Conservation (phyloP, 495 filamentous ascomycete genomes). For the Pseudevernia furfuracea region DNA sequence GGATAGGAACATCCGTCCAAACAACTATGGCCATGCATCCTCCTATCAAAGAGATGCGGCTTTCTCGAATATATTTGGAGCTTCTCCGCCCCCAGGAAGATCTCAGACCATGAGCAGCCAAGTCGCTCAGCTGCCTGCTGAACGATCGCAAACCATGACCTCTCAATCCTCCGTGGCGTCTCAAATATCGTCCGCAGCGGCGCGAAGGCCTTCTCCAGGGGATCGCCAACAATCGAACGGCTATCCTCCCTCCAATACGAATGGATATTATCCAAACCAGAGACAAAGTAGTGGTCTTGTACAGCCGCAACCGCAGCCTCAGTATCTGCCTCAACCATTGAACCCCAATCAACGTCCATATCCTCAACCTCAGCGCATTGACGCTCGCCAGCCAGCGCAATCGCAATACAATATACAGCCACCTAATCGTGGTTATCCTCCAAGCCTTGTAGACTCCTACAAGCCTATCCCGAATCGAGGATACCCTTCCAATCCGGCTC, state of each 20-base stretch:
- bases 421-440: constrained; percentile 47
- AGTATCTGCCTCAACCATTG: constrained; percentile 56
- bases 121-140: constrained; percentile 48
- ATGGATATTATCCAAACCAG: constrained; percentile 52
- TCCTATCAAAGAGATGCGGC: constrained; percentile 84
- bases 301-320: constrained; percentile 52
- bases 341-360: constrained; percentile 53
- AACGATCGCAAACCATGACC: constrained; percentile 82
- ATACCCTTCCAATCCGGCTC: constrained; percentile 53
- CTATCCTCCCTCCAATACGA: constrained; percentile 41
- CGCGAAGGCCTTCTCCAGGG: constrained; percentile 51
- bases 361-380: constrained; percentile 59
- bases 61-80: constrained; percentile 93
- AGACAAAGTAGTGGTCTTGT: constrained; percentile 40
- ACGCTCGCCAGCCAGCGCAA: constrained; percentile 57
- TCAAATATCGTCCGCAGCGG: constrained; percentile 34
- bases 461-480: constrained; percentile 39
- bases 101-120: constrained; percentile 81
- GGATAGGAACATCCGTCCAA: constrained; percentile 59
- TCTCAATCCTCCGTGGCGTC: constrained; percentile 49
- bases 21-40: constrained; percentile 60
- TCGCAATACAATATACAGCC: constrained; percentile 50
- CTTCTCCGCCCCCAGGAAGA: constrained; percentile 74
- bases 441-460: constrained; percentile 39
- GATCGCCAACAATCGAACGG: constrained; percentile 43